These are phyloP conservation scores for Schwanniomyces yamadae DNA, from an alignment of 805 yeast genomes.

Conservation along the genomic window DNA sequence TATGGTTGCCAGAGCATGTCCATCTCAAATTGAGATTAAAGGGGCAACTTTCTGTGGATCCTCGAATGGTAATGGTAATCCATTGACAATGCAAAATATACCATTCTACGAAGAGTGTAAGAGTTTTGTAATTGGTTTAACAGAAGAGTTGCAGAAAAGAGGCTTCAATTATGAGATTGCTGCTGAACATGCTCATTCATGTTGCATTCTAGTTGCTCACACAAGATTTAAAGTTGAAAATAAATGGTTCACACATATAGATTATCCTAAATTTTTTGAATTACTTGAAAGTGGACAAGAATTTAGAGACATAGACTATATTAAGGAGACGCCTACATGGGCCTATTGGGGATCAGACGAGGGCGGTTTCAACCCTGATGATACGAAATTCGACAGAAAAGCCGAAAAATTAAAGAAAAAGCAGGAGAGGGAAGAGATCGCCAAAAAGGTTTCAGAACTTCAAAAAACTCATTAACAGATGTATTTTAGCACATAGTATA, in stretches of 20 bases:
- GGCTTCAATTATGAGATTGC: conserved; percentile 79
- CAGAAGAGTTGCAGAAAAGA: conserved; percentile 59
- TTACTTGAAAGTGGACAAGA: conserved; percentile 62
- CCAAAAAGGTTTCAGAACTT: conserved; percentile 10
- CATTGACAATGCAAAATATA: conserved; percentile 91
- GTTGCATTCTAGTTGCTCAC: conserved; percentile 85
- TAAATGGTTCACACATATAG: conserved; percentile 87
- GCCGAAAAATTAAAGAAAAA: conserved; percentile 55
- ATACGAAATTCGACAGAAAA: conserved; percentile 64
- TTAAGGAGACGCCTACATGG: conserved; percentile 83
- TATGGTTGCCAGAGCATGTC: conserved; percentile 75
- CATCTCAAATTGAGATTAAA: conserved; percentile 87
- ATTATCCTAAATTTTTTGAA: conserved; percentile 73
- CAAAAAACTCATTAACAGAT: conserved; percentile 5
- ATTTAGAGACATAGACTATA: conserved; percentile 78
- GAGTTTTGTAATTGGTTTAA: conserved; percentile 64
- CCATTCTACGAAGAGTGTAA: conserved; percentile 92
- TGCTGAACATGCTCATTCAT: conserved; percentile 94
- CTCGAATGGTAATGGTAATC: conserved; percentile 77
- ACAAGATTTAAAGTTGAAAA: conserved; percentile 65
- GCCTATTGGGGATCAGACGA: conserved; percentile 83
- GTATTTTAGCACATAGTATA: conserved; percentile 1
- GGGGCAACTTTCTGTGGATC: conserved; percentile 97
- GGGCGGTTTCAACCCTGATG: conserved; percentile 90
- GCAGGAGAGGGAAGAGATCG: conserved; percentile 34